phyloP scores from a whole-genome alignment of 2,329 filamentous ascomycete species.

The Cryphonectria naterciae region DNA sequence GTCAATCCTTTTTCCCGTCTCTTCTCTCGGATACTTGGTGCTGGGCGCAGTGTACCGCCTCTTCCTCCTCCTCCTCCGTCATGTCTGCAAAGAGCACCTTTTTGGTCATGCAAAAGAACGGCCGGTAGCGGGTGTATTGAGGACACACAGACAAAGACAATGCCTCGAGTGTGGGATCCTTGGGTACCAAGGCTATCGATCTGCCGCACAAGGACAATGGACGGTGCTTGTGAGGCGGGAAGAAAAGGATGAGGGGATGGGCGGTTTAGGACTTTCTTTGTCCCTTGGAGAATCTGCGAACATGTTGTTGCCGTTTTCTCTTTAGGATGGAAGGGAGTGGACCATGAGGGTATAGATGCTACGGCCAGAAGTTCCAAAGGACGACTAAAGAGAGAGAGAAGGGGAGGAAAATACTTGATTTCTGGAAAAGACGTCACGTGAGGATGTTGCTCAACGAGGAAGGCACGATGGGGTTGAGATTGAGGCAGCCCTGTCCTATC shows the following conservation, averaged over 20 bases:
- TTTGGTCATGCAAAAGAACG: background rate
- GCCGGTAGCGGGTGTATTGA: background rate
- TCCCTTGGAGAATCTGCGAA: background rate
- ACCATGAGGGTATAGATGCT: background rate
- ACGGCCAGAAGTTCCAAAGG: background rate
- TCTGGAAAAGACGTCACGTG: background rate
- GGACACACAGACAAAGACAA: background rate
- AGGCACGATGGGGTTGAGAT: conserved; percentile 2
- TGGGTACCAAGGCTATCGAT: background rate
- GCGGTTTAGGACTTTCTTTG: background rate
- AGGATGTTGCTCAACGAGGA: background rate
- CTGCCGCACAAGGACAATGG: background rate
- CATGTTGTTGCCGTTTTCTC: background rate
- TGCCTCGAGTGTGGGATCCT: background rate
- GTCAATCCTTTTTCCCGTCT: background rate
- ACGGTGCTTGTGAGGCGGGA: background rate
- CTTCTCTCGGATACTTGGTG: background rate
- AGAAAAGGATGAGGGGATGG: background rate
- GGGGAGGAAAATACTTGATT: background rate
- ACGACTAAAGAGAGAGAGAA: background rate
- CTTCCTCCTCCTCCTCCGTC: background rate
- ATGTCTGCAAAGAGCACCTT: background rate
- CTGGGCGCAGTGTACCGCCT: background rate
- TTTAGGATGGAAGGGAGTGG: background rate
- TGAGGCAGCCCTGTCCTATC: background rate